Base-by-base conservation (phyloP, 345 rosid genomes). In the Carallia brachiata region DNA sequence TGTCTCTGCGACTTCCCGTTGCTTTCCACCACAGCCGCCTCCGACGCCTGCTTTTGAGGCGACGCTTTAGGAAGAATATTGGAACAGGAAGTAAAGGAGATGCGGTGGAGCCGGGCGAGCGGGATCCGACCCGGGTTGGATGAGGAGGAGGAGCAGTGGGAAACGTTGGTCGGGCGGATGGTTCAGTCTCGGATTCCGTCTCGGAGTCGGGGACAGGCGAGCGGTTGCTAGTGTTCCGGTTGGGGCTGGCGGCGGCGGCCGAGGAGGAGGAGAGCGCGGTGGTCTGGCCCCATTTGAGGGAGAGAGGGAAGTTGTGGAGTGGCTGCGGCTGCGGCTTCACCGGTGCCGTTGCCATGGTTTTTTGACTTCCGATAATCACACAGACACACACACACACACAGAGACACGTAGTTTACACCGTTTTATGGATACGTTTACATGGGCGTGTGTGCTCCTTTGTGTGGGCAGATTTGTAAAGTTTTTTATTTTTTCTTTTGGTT, bases 221-320 rank as follows among this genome's bases (percentile, higher is more conserved):
- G 31, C 52, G 53, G 44, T 17, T 39, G 52, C 48, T 19, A 6
- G 28, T 48, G 37, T 31, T 58, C 27, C 66, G 66, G 7, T 62
- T 19, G 27, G 37, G 70, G 34, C 48, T 30, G 55, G 55, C 19
- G 71, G 17, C 5, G 10, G 71, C 32, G 65, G 54, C 6, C 17
- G 55, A 19, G 27, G 55, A 19, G 23, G 78, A 8, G 56, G 74
- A 28, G 65, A 62, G 52, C 2, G 77, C 65, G 74, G 77, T 48
- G 32, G 75, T 61, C 48, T 82, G 63, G 66, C 88, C 84, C 88
- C 91, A 89, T 71, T 81, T 84, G 17, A 82, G 85, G 56, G 84
- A 82, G 70, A 90, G 76, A 52, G 91, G 73, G 74, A 88, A 93
- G 78, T 87, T 84, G 81, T 90, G 93, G 56, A 91, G 83, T 67